Evolutionary conservation across 2,329 filamentous ascomycete genomes (phyloP), one percentile per base, ranked within the genome.

Genomic region (Aspergillus novoparasiticus): DNA sequence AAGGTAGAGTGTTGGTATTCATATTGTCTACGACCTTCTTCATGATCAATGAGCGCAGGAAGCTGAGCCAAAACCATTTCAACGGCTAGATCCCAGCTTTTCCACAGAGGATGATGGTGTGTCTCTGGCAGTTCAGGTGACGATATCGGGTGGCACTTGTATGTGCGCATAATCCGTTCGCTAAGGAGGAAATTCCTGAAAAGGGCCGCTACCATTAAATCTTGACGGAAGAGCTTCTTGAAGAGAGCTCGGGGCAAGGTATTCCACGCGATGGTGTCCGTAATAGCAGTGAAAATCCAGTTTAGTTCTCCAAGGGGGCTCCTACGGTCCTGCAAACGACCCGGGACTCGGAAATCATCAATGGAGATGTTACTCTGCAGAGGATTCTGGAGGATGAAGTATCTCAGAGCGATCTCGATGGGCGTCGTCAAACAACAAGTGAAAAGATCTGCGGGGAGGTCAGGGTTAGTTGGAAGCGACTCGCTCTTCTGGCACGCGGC

Each of bases 251-350:
- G 90, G 3, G 94, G 92, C 4, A 99, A 82, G 6, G 93, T 96
- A 36, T 96, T 98, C 95, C 95, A 99, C 0, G 95, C 95, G 72
- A 99, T 99, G 1, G 94, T 98, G 76, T 99, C 95, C 0, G 95
- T 99, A 68, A 99, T 98, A 60, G 95, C 95, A 0, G 95, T 99
- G 75, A 99, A 98, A 41, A 99, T 99, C 95, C 95, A 99, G 74
- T 99, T 99, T 16, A 99, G 83, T 80, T 99, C 95, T 66, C 95
- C 95, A 39, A 99, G 85, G 10, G 95, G 95, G 57, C 95, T 98
- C 73, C 95, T 86, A 64, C 95, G 87, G 79, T 99, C 95, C 74
- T 97, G 94, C 48, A 98, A 86, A 66, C 93, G 89, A 39, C 95
- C 95, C 3, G 94, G 94, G 21, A 99, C 90, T 77, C 93, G 91